A percentile compares a stretch with the other conserved stretches of the same genome.
Conservation (phyloP, 2,329 filamentous ascomycete genomes). For the Fusarium sp. region DNA sequence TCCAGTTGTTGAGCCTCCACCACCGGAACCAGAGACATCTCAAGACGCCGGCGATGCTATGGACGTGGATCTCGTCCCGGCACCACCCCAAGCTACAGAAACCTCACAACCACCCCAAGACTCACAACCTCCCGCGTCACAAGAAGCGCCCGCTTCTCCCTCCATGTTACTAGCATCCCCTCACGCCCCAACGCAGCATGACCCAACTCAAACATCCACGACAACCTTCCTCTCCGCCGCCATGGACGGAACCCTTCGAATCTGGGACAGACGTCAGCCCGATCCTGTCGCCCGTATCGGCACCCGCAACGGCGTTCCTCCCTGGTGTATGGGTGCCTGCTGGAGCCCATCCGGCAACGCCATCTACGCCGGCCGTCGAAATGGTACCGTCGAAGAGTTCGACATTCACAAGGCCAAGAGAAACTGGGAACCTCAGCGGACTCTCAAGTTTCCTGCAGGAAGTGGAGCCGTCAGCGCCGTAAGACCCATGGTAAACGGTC, state of each 20-base stretch:
- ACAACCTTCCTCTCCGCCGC: conserved; percentile 90
- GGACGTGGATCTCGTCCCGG: conserved; percentile 48
- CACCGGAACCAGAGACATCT: conserved; percentile 19
- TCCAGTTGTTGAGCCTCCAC: conserved; percentile 42
- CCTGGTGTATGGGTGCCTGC: conserved; percentile 97
- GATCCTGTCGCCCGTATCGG: conserved; percentile 84
- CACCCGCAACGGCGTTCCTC: conserved; percentile 81
- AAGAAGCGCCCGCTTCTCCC: conserved; percentile 43
- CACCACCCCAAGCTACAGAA: conserved; percentile 26
- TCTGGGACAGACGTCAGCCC: conserved; percentile 88
- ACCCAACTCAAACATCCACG: conserved; percentile 73
- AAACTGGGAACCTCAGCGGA: conserved; percentile 79
- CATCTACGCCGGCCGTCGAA: conserved; percentile 92
- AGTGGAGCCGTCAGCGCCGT: conserved; percentile 92
- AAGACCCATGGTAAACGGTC: conserved; percentile 90
- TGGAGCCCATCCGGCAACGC: conserved; percentile 97
- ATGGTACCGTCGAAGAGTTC: conserved; percentile 95
- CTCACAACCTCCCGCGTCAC: conserved; percentile 18
- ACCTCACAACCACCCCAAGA: conserved; percentile 30
- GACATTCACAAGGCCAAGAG: conserved; percentile 80
- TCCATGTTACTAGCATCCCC: conserved; percentile 54
- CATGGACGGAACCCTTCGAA: conserved; percentile 87
- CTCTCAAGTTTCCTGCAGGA: conserved; percentile 88
- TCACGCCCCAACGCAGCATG: conserved; percentile 59
- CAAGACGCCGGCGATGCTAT: conserved; percentile 46